A percentile compares a stretch with the other conserved stretches of the same genome.
Conservation (phyloP, 108 stramenopile species). For the Aurantiochytrium sp. region DNA sequence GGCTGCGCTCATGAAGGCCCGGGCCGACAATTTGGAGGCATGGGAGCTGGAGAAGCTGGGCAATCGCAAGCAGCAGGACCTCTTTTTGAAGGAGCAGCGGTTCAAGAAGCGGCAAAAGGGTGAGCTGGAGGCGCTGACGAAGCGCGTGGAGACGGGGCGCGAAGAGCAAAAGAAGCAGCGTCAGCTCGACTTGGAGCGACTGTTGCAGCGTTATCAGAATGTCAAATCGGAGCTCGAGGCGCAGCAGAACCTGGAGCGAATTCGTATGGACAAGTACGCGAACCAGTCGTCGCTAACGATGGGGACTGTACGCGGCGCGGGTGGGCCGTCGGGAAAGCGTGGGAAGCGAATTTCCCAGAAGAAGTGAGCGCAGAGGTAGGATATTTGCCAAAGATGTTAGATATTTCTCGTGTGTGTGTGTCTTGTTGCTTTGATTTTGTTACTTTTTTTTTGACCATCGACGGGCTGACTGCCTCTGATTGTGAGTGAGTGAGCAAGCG, state of each 20-base stretch:
- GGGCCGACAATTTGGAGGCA: conserved; percentile 65
- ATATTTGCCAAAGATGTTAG: too few species aligned
- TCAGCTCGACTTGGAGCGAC: conserved; percentile 60
- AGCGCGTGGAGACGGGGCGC: conserved; percentile 68
- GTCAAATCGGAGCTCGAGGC: conserved; percentile 65
- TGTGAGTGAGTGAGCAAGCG: too few species aligned
- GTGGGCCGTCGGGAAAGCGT: too few species aligned
- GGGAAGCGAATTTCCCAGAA: too few species aligned
- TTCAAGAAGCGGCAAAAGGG: conserved; percentile 58
- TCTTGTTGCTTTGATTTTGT: too few species aligned
- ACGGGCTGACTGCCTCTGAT: too few species aligned
- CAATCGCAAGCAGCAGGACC: conserved; percentile 60
- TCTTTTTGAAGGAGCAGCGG: conserved; percentile 58
- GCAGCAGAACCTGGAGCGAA: conserved; percentile 60
- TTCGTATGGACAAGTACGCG: conserved; percentile 39
- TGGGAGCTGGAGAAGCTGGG: conserved; percentile 72
- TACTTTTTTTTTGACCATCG: too few species aligned
- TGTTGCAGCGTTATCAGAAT: conserved; percentile 69
- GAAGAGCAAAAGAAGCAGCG: conserved; percentile 69
- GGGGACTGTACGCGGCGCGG: background rate
- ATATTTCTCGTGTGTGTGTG: too few species aligned
- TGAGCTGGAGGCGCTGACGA: conserved; percentile 69
- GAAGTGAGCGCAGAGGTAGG: too few species aligned
- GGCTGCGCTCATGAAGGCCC: conserved; percentile 70
- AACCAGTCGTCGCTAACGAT: background rate